Evolutionary conservation across 140 eudicot species (phyloP).

Genomic region (Bidens hawaiensis): DNA sequence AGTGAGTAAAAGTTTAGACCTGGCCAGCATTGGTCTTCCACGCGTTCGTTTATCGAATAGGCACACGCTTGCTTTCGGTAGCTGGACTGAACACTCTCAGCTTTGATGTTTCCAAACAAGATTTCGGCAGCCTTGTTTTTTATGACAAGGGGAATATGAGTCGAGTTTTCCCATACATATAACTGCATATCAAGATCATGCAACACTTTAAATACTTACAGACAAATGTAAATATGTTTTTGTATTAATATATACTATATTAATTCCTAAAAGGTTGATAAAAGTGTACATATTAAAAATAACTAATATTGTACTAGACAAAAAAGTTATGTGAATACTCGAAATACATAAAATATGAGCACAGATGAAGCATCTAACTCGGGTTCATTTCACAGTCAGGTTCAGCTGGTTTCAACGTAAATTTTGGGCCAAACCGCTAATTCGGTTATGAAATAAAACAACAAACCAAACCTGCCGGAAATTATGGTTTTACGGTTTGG

Average conservation of each 20-base stretch:
- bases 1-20: slow-evolving; percentile 41
- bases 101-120: slow-evolving; percentile 60
- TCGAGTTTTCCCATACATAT: slow-evolving; percentile 68
- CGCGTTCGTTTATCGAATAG: slow-evolving; percentile 7
- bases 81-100: slow-evolving; percentile 56
- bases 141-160: slow-evolving; percentile 57
- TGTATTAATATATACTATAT: no score
- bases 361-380: not conserved
- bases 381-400: not conserved
- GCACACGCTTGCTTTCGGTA: slow-evolving; percentile 31
- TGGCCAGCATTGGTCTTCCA: slow-evolving; percentile 12
- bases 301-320: no score
- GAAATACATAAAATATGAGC: not conserved
- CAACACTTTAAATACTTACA: not conserved
- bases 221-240: not conserved
- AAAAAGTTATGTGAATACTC: not conserved
- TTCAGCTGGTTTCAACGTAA: no score
- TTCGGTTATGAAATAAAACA: no score
- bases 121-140: slow-evolving; percentile 74
- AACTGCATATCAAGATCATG: slow-evolving; percentile 41
- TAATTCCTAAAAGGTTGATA: not conserved
- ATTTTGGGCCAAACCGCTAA: no score
- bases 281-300: not conserved
- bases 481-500: no score
- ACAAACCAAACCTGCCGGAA: no score